phyloP scores from a whole-genome alignment of 2,329 filamentous ascomycete genomes.

The Trichoderma aggressivum region DNA sequence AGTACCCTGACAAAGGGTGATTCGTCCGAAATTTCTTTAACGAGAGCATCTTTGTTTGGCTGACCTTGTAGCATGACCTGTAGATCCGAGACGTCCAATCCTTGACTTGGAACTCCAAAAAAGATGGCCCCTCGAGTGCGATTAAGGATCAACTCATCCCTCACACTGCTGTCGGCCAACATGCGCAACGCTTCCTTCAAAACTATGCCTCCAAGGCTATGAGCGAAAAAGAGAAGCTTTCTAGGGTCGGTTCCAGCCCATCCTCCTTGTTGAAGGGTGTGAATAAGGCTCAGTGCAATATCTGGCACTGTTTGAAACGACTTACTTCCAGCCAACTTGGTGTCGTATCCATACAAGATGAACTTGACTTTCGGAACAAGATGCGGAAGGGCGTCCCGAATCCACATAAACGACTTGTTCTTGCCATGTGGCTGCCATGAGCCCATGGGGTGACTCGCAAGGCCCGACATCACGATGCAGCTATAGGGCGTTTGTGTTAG shows the following conservation, averaged over 20 bases:
- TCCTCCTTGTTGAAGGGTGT: background rate
- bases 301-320: background rate
- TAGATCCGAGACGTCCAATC: background rate
- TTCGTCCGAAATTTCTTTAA: background rate
- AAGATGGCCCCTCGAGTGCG: background rate
- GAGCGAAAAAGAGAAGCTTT: background rate
- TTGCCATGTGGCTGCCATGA: slow-evolving; percentile 15
- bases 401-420: slow-evolving; percentile 20
- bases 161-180: background rate
- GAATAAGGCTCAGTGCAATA: background rate
- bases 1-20: background rate
- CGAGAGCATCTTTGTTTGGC: background rate
- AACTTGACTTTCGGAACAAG: background rate
- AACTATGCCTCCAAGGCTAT: slow-evolving; percentile 12
- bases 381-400: slow-evolving; percentile 4
- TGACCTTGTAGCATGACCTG: background rate
- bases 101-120: slow-evolving; percentile 14
- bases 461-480: slow-evolving; percentile 17
- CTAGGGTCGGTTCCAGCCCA: background rate
- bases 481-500: background rate
- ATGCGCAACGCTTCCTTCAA: background rate
- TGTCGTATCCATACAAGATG: slow-evolving; percentile 19
- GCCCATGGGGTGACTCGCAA: slow-evolving; percentile 15
- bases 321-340: background rate
- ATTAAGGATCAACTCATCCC: background rate